A percentile compares a stretch with the other conserved stretches of the same genome.
Conservation (phyloP, 139 green algal species). For the Gonium pectorale region DNA sequence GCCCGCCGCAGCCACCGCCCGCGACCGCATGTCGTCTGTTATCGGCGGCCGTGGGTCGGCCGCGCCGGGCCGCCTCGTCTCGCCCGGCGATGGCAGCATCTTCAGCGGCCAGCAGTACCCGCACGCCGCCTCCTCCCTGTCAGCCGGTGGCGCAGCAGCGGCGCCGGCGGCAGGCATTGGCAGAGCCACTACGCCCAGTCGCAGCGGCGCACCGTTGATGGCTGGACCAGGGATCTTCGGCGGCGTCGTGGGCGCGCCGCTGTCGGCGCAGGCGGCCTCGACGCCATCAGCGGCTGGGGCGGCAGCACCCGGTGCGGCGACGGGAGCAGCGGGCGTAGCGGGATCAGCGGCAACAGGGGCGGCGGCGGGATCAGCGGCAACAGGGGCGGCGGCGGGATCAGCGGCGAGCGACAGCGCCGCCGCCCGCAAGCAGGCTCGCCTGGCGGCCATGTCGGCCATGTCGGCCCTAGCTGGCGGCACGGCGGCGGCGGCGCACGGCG, state of each 20-base stretch:
- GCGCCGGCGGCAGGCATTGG: not conserved
- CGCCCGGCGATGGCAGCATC: not conserved
- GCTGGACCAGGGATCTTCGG: no score
- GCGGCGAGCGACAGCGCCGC: not conserved
- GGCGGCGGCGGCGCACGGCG: not conserved
- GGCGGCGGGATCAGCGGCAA: not conserved
- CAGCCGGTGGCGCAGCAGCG: not conserved
- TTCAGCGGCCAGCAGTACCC: constrained; percentile 17
- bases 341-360: not conserved
- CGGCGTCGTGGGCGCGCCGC: no score
- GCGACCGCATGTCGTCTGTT: constrained; percentile 9
- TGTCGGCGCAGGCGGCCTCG: not conserved
- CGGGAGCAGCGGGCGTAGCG: not conserved
- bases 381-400: not conserved
- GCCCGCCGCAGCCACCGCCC: constrained; percentile 8
- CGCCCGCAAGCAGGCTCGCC: not conserved
- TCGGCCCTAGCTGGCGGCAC: constrained; percentile 72
- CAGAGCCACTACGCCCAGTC: not conserved
- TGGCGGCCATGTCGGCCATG: constrained; percentile 12
- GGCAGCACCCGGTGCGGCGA: not conserved
- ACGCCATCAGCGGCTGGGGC: not conserved
- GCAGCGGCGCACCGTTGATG: no score
- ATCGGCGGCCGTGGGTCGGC: not conserved
- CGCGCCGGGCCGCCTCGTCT: not conserved
- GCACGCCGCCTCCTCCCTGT: no score